Evolutionary conservation across 345 rosid species (phyloP).

Genomic region (Isatis tinctoria): DNA sequence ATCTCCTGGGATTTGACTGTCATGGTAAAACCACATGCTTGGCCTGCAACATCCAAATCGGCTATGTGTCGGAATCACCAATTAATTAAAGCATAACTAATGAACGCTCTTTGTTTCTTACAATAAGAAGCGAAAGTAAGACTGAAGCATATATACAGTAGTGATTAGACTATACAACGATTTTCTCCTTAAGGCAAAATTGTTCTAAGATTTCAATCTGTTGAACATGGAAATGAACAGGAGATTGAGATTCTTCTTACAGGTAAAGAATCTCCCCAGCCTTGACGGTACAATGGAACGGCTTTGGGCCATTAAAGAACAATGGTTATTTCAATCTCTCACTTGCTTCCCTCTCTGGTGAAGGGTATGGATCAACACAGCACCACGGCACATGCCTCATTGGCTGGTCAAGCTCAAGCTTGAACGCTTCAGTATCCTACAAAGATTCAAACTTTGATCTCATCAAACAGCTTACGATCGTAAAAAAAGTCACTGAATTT

Average conservation of each 20-base stretch:
- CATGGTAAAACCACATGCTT: conserved; percentile 99
- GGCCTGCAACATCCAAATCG: conserved; percentile 53
- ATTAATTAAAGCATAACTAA: neutral
- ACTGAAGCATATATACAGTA: neutral
- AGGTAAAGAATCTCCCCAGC: conserved; percentile 85
- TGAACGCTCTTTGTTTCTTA: neutral
- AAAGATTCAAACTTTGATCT: conserved; percentile 16
- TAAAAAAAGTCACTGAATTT: neutral
- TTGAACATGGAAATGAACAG: neutral
- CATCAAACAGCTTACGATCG: neutral
- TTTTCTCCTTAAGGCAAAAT: neutral
- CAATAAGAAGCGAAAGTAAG: neutral
- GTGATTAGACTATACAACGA: neutral
- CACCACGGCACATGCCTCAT: conserved; percentile 66
- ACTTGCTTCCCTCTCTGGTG: conserved; percentile 36
- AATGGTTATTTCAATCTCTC: conserved; percentile 58
- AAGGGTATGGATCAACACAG: conserved; percentile 74
- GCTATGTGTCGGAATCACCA: neutral
- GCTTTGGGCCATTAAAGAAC: conserved; percentile 77
- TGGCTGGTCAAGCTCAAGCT: conserved; percentile 66
- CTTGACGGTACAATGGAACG: conserved; percentile 64
- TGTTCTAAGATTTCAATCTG: neutral
- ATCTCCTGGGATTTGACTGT: conserved; percentile 69
- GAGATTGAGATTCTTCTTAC: conserved; percentile 46
- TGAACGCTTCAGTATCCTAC: conserved; percentile 48